phyloP scores from a whole-genome alignment of 495 filamentous ascomycete genomes.

The Beverwykella pulmonaria region DNA sequence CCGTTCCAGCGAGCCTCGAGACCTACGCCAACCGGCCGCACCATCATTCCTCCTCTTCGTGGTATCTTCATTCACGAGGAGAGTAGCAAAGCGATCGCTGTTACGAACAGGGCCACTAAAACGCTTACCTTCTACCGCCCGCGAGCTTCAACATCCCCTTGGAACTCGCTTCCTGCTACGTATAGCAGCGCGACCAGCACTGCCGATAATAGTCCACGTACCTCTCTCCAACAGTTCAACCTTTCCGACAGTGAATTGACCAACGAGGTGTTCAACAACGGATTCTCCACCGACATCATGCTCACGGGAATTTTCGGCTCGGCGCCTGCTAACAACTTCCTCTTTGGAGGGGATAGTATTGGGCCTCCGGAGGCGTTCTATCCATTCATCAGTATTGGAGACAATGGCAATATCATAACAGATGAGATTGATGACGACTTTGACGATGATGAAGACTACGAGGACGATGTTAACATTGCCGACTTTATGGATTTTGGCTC shows the following conservation, averaged over 20 bases:
- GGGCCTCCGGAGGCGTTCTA: conserved; percentile 79
- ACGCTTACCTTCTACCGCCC: conserved; percentile 66
- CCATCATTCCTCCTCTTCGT: conserved; percentile 40
- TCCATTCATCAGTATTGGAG: conserved; percentile 62
- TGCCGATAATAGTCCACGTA: conserved; percentile 57
- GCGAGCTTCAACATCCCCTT: conserved; percentile 32
- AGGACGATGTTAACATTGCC: conserved; percentile 64
- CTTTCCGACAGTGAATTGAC: conserved; percentile 57
- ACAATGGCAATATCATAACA: conserved; percentile 53
- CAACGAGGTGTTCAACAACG: conserved; percentile 51
- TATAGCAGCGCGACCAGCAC: conserved; percentile 55
- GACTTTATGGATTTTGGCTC: conserved; percentile 73
- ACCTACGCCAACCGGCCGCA: background rate
- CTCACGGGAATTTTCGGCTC: conserved; percentile 60
- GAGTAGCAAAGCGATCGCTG: conserved; percentile 67
- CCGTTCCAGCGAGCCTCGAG: conserved; percentile 41
- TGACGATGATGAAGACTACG: conserved; percentile 64
- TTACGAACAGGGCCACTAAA: conserved; percentile 69
- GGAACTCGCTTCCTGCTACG: background rate
- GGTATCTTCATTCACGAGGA: conserved; percentile 38
- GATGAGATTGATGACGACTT: conserved; percentile 61
- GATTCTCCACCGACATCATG: conserved; percentile 70
- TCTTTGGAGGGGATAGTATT: conserved; percentile 65
- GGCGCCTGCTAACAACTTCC: conserved; percentile 54
- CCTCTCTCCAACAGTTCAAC: conserved; percentile 47